phyloP scores from a whole-genome alignment of 352 stramenopile genomes.

The Pythium catenulatum region DNA sequence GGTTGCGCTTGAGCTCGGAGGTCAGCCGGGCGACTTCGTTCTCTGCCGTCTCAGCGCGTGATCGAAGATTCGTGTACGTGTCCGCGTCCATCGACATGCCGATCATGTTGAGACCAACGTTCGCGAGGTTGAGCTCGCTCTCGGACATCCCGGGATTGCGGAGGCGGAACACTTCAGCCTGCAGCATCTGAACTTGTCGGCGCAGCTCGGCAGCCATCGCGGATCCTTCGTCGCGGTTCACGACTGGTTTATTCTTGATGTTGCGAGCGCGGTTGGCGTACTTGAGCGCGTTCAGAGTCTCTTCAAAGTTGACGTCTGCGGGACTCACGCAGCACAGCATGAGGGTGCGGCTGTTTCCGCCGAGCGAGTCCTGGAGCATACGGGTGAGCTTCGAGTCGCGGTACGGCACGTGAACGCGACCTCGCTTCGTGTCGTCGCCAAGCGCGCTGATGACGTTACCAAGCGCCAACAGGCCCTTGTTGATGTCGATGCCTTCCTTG shows the following conservation, averaged over 20 bases:
- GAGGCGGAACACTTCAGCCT: slow-evolving; percentile 89
- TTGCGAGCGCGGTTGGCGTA: slow-evolving; percentile 95
- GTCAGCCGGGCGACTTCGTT: slow-evolving; percentile 87
- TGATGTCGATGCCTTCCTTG: slow-evolving; percentile 98
- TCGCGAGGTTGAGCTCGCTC: slow-evolving; percentile 84
- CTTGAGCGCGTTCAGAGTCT: slow-evolving; percentile 95
- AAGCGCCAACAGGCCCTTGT: slow-evolving; percentile 97
- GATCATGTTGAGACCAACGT: slow-evolving; percentile 79
- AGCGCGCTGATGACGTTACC: slow-evolving; percentile 98
- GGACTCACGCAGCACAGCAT: slow-evolving; percentile 96
- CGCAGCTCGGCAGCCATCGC: slow-evolving; percentile 85
- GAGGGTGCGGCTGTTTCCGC: slow-evolving; percentile 95
- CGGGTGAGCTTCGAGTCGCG: slow-evolving; percentile 96
- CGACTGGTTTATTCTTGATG: slow-evolving; percentile 94
- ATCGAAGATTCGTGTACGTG: slow-evolving; percentile 85
- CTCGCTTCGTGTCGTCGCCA: slow-evolving; percentile 94
- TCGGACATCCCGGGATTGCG: slow-evolving; percentile 90
- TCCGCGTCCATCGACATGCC: slow-evolving; percentile 86
- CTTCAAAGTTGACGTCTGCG: slow-evolving; percentile 94
- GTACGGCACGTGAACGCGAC: slow-evolving; percentile 96
- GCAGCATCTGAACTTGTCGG: slow-evolving; percentile 87
- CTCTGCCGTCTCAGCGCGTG: slow-evolving; percentile 87
- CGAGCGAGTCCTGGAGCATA: slow-evolving; percentile 95
- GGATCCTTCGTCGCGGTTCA: slow-evolving; percentile 91
- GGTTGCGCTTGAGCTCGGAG: slow-evolving; percentile 86